These are phyloP conservation scores for Saturnispora gosingensis DNA, from an alignment of 805 yeast species.

Conservation along the genomic window DNA sequence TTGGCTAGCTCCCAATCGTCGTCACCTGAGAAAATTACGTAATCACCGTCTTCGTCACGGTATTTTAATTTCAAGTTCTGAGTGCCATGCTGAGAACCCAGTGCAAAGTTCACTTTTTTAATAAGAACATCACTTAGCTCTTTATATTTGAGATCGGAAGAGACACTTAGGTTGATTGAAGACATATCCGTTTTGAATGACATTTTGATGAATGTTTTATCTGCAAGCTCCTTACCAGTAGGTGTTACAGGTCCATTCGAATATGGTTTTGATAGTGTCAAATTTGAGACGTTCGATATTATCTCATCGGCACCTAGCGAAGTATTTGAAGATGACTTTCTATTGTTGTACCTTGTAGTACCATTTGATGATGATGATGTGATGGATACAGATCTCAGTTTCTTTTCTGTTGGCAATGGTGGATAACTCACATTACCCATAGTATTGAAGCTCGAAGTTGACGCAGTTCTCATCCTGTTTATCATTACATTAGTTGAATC, in stretches of 20 bases:
- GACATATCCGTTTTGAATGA: slow-evolving; percentile 34
- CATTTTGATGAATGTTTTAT: slow-evolving; percentile 22
- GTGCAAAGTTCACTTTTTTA: slow-evolving; percentile 45
- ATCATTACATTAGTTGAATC: slow-evolving; percentile 17
- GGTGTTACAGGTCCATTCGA: slow-evolving; percentile 1
- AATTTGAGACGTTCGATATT: slow-evolving; percentile 11
- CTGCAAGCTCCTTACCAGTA: neutral
- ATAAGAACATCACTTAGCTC: slow-evolving; percentile 35
- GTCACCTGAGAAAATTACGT: slow-evolving; percentile 70
- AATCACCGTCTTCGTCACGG: slow-evolving; percentile 93
- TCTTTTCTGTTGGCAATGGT: slow-evolving; percentile 22
- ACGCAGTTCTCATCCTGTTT: slow-evolving; percentile 22
- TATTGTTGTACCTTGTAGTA: neutral
- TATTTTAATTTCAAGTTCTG: slow-evolving; percentile 51
- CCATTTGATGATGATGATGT: slow-evolving; percentile 3
- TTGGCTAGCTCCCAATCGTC: slow-evolving; percentile 86
- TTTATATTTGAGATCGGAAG: slow-evolving; percentile 21
- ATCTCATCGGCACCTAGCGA: slow-evolving; percentile 10
- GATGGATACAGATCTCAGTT: slow-evolving; percentile 26
- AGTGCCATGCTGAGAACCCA: slow-evolving; percentile 26
- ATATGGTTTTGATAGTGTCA: slow-evolving; percentile 12
- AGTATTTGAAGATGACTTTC: slow-evolving; percentile 9
- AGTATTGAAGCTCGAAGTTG: slow-evolving; percentile 17
- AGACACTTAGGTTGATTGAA: slow-evolving; percentile 59
- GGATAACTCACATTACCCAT: slow-evolving; percentile 16